Evolutionary conservation across 2,329 filamentous ascomycete species (phyloP).

Genomic region (Myotisia sp.): DNA sequence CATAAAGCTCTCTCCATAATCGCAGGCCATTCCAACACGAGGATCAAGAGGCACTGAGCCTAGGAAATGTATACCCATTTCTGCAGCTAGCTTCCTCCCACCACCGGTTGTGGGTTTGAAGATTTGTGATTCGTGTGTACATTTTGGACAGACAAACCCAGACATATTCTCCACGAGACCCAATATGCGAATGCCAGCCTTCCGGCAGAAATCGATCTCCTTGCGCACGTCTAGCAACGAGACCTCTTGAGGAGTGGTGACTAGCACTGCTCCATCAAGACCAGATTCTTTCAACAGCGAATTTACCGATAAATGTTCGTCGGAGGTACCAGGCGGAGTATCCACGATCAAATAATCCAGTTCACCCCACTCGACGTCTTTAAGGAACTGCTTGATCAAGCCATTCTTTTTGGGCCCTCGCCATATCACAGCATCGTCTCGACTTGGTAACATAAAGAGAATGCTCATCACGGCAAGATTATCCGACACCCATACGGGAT

Average conservation of each 20-base stretch:
- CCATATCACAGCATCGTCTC: slow-evolving; percentile 95
- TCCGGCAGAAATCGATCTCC: slow-evolving; percentile 93
- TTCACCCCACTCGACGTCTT: slow-evolving; percentile 95
- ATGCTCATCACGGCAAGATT: slow-evolving; percentile 95
- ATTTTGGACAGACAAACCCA: slow-evolving; percentile 89
- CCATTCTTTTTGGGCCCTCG: slow-evolving; percentile 97
- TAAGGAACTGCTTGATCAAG: slow-evolving; percentile 92
- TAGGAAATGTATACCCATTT: slow-evolving; percentile 77
- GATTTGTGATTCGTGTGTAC: slow-evolving; percentile 65
- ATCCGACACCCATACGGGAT: slow-evolving; percentile 86
- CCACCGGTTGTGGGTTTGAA: slow-evolving; percentile 88
- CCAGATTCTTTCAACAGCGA: slow-evolving; percentile 79
- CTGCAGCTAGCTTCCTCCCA: slow-evolving; percentile 61
- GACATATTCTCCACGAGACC: slow-evolving; percentile 97
- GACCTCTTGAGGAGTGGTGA: slow-evolving; percentile 93
- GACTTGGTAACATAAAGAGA: slow-evolving; percentile 91
- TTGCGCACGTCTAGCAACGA: slow-evolving; percentile 84
- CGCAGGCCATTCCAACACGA: slow-evolving; percentile 87
- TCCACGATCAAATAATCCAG: slow-evolving; percentile 88
- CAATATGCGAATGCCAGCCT: slow-evolving; percentile 76
- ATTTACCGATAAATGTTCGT: slow-evolving; percentile 92
- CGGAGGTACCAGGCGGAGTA: slow-evolving; percentile 85
- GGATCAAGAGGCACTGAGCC: slow-evolving; percentile 86
- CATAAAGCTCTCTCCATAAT: slow-evolving; percentile 95
- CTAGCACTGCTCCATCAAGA: slow-evolving; percentile 82